Percentiles rank a stretch among this genome's conserved stretches.
These are phyloP conservation scores for Phaseolus coccineus DNA, from an alignment of 331 rosid species.

Conservation along the genomic window DNA sequence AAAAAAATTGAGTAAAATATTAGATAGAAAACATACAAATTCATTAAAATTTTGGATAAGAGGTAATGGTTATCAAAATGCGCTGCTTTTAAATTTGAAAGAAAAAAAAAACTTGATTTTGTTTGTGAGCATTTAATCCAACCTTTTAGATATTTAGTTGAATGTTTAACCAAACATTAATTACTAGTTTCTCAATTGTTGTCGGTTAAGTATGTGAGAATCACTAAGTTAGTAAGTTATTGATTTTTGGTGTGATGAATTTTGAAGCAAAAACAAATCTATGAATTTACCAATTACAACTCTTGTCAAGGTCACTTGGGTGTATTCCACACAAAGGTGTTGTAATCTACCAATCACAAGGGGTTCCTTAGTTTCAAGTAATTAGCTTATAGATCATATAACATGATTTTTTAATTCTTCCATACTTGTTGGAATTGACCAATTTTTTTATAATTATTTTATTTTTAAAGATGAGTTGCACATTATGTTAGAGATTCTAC, in stretches of 20 bases:
- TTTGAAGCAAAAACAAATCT: background rate
- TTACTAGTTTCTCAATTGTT: constrained; percentile 20
- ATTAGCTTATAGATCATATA: constrained; percentile 4
- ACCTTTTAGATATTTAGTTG: too few species aligned
- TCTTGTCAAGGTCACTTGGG: background rate
- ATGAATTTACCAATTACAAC: constrained; percentile 1
- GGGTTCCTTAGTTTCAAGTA: constrained; percentile 10
- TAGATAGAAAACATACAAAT: too few species aligned
- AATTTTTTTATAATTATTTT: background rate
- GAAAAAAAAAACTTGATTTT: too few species aligned
- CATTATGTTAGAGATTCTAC: background rate
- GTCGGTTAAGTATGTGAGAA: background rate
- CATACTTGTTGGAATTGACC: constrained; percentile 21
- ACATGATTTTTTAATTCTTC: constrained; percentile 21
- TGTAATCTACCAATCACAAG: background rate
- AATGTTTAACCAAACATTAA: too few species aligned
- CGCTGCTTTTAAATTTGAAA: too few species aligned
- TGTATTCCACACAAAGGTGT: background rate
- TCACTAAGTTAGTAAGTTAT: background rate
- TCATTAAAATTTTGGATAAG: too few species aligned
- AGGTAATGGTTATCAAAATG: too few species aligned
- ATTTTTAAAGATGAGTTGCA: background rate
- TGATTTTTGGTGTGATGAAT: constrained; percentile 27
- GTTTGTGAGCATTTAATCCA: too few species aligned
- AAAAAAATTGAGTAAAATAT: too few species aligned